Evolutionary conservation across 2,329 filamentous ascomycete species (phyloP), one percentile per base, ranked within the genome.

Genomic region (Trichophyton benhamiae): DNA sequence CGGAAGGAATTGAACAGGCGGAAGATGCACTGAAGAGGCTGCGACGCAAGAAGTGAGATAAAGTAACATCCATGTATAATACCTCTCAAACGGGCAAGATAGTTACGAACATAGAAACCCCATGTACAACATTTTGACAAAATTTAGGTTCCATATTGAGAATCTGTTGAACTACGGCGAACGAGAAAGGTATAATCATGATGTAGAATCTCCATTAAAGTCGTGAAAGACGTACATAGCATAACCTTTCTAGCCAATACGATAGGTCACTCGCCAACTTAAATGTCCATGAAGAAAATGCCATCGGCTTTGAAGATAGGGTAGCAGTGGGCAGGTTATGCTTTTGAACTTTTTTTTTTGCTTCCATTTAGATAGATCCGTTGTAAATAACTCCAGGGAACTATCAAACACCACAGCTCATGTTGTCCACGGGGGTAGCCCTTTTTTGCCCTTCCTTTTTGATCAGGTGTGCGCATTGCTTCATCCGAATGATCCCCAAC

Each of bases 1-100:
- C 68, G n/a, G 70, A 74, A 20, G 72, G 73, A 3, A 64, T 71
- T 27, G 55, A 63, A 13, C 68, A 68, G 65, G 68, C 69, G 3
- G 67, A 71, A 15, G 66, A 67, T 41, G 72, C 68, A 0, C 60
- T 76, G 64, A 68, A 69, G 59, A 68, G 70, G 59, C 60, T 76
- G 15, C 60, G 62, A n/a, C 69, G 25, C 11, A 46, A 55, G 27
- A 53, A 58, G 60, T 64, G 55, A 62, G 30, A 57, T 9, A 2
- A 13, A 13, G 11, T 53, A 6, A 8, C 22, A 2, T 15, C 22
- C 20, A 22, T 25, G 17, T 53, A 22, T 53, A 30, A 25, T 53
- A 30, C 13, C n/a, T 30, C 30, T 9, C 17, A 44, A 48, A 48
- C 9, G 7, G 9, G 17, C 20, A 20, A 48, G 8, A 11, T 9